phyloP scores from a whole-genome alignment of 73 alveolate species.

The Paramecium pentaurelia region DNA sequence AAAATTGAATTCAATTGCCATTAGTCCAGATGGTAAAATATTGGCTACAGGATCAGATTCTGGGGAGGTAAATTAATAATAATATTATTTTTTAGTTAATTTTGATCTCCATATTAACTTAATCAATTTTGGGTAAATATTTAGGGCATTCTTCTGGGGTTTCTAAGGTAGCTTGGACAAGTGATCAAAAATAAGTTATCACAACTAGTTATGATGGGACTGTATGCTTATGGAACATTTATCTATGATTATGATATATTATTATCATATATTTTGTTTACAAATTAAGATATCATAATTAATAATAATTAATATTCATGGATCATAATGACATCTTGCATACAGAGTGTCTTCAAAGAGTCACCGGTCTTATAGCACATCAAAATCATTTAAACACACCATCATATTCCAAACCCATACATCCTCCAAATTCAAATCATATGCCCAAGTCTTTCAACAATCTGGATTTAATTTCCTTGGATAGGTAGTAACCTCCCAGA shows the following conservation, averaged over 20 bases:
- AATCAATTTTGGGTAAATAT: constrained; percentile 76
- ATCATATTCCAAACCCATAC: neutral
- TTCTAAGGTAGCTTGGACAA: constrained; percentile 88
- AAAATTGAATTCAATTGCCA: constrained; percentile 74
- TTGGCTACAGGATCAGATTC: constrained; percentile 85
- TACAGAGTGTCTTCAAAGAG: neutral
- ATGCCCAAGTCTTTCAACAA: neutral
- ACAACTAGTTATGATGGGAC: constrained; percentile 90
- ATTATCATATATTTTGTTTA: neutral
- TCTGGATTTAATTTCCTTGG: neutral
- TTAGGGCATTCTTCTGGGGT: constrained; percentile 91
- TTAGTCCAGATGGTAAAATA: constrained; percentile 85
- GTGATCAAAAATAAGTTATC: constrained; percentile 87
- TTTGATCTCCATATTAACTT: constrained; percentile 29
- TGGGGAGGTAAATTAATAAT: constrained; percentile 72
- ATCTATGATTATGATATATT: constrained; percentile 58
- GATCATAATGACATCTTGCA: neutral
- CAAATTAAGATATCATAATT: neutral
- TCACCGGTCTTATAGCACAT: neutral
- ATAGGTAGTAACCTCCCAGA: neutral
- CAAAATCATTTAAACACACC: neutral
- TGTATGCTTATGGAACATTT: constrained; percentile 90
- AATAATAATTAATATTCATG: neutral
- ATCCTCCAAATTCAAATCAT: neutral
- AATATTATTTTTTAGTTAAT: constrained; percentile 33